Base-by-base conservation (phyloP, 345 rosid species). In the Eutrema japonicum region DNA sequence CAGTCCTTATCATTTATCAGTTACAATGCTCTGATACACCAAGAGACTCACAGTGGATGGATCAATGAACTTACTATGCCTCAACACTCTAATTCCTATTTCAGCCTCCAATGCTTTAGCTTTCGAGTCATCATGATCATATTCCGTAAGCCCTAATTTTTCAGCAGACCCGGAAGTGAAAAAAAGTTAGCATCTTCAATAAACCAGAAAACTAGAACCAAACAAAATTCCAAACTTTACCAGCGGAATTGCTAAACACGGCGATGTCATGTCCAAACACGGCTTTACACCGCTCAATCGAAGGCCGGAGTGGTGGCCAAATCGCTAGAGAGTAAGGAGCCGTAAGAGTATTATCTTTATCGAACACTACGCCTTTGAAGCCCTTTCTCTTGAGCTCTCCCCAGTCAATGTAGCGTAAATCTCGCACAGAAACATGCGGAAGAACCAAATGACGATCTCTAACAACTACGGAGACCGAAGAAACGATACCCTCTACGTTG, bases 201-300 rank as follows among this genome's bases (percentile, higher is more conserved):
- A 22, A 65, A 55, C 47, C 37, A 37, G 3, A 63, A 46, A 69
- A 27, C 42, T 47, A 47, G 7, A 66, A 26, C 18, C 48, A 49
- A 8, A 13, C 1, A 40, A 63, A 37, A 47, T 54, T 8, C 33
- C 47, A 29, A 57, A 66, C 55, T 74, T 66, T 83, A 96, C 99
- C 99, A 54, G 98, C 92, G 12, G 99, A 96, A 71, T 96, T 96
- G 67, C 99, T 96, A 64, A 95, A 89, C 16, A 90, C 94, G 0
- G 97, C 94, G 27, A 95, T 81, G 69, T 92, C 86, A 26, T 83
- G 85, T 9, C 97, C 99, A 46, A 95, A 95, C 14, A 84, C 90
- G 7, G 89, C 84, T 79, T 90, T 92, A 73, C 99, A 96, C 71
- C 42, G 81, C 26, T 89, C 88, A 16, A 90, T 80, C 2, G 99